Evolutionary conservation across 1,284 basidiomycete species (phyloP), one percentile per base, ranked within the genome.

Genomic region (Cronartium quercuum): DNA sequence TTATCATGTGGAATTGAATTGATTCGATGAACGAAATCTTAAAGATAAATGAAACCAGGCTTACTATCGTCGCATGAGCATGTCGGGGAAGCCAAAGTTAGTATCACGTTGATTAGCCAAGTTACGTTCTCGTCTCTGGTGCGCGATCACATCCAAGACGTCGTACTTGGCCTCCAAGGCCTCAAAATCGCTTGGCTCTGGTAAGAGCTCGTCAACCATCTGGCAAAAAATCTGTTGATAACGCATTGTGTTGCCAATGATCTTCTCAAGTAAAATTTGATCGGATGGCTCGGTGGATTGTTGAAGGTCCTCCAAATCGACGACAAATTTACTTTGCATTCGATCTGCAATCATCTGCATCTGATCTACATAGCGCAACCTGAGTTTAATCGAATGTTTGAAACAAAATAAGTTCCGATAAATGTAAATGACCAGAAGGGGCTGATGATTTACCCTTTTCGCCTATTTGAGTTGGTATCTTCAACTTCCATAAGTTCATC

Each of bases 341-440:
- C 95, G 87, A 82, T 98, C 96, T 66, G 94, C 91, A 76, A 98
- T 90, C 68, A 86, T 86, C 90, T 94, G 91, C 82, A 98, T 85
- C 80, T 94, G 91, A 68, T 87, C 85, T 87, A 94, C 90, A 82
- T 98, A 98, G 83, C 97, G 95, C 29, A 88, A 82, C 9, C 63
- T 70, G 63, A 65, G 66, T n/a, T n/a, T n/a, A n/a, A n/a, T 24
- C 9, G 10, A 41, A 13, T 9, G 41, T 15, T 9, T 41, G 29
- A 41, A n/a, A 3, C 21, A 35, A 65, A 10, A 24, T 34, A 38
- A 40, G 58, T 38, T 60, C 15, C 37, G 40, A 35, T 37, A 37
- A 51, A 60, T 51, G 12, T n/a, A 29, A 21, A 29, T 6, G n/a
- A 13, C 18, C 24, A 29, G 29, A 66, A 29, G 1, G 37, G 6